These are phyloP conservation scores for Candida golubevii DNA, from an alignment of 805 yeast genomes.

Conservation along the genomic window DNA sequence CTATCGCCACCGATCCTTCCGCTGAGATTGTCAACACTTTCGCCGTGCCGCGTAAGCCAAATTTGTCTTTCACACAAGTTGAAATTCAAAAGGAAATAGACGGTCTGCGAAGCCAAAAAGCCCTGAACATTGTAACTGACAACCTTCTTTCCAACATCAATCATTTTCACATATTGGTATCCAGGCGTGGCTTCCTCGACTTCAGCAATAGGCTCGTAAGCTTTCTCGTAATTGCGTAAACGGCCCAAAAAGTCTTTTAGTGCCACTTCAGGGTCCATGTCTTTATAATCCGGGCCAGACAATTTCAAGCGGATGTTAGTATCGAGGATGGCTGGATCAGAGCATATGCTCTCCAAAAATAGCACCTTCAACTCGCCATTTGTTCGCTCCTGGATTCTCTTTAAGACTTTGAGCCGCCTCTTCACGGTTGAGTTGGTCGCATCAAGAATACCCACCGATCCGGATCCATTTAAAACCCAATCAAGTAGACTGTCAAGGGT, in stretches of 20 bases:
- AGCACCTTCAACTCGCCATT: constrained; percentile 69
- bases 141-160: constrained; percentile 91
- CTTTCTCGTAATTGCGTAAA: constrained; percentile 76
- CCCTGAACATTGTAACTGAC: constrained; percentile 86
- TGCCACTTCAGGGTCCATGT: constrained; percentile 80
- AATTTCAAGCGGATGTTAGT: constrained; percentile 80
- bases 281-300: constrained; percentile 87
- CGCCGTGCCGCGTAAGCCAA: constrained; percentile 95
- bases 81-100: constrained; percentile 78
- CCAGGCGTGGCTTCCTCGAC: constrained; percentile 60
- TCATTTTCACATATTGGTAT: constrained; percentile 89
- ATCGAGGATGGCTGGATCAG: constrained; percentile 73
- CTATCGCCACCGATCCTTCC: constrained; percentile 96
- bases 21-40: constrained; percentile 73
- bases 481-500: constrained; percentile 81
- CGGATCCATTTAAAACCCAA: constrained; percentile 73
- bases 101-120: constrained; percentile 88
- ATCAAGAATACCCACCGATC: constrained; percentile 89
- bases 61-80: constrained; percentile 86
- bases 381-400: constrained; percentile 51
- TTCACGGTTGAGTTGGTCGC: constrained; percentile 73
- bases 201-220: constrained; percentile 87
- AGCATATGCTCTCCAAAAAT: constrained; percentile 83
- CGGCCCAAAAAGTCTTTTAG: constrained; percentile 75
- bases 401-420: constrained; percentile 58